Evolutionary conservation across 257 asterid genomes (phyloP), one percentile per base, ranked within the genome.

Genomic region (Handroanthus guayacan): DNA sequence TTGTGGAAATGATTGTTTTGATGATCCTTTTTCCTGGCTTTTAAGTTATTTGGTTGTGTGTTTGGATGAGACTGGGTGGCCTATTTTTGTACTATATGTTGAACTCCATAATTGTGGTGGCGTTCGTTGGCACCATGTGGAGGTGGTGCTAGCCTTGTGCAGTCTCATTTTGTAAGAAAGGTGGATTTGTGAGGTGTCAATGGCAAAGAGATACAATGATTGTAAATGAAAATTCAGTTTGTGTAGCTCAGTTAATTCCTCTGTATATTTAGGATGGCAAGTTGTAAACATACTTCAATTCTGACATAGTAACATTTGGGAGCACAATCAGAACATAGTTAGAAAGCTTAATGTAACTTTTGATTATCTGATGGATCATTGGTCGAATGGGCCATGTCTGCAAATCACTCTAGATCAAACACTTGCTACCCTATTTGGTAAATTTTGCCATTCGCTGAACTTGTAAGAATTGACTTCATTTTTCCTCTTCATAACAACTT

Each of bases 201-300:
- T 55, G 57, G 7, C 44, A 37, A 36, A 6, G 43, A 51, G 70
- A 16, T 20, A 34, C 34, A 36, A 50, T 57, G 62, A 75, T 25
- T n/a, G n/a, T n/a, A n/a, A n/a, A n/a, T n/a, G 36, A 9, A 2
- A 52, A 9, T 51, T 64, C 18, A 4, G 9, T 62, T 56, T 39
- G 13, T 56, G 38, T 41, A 70, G 14, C 43, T n/a, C 17, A 9
- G 41, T 6, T 51, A 48, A 41, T 60, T 72, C 51, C 31, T 4
- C 5, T 16, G 51, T 38, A 20, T 20, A 20, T 6, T 34, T 57
- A 45, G 51, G 13, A 43, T 4, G 36, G 62, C 75, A 38, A 66
- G 60, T 9, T 72, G 75, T 72, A 56, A 47, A 69, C 57, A 36
- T 38, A 64, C 69, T 43, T 55, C 54, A 31, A 16, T n/a, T 47